Evolutionary conservation across 1,139 yeast species (phyloP).

Genomic region (Arxiozyma slooffiae): DNA sequence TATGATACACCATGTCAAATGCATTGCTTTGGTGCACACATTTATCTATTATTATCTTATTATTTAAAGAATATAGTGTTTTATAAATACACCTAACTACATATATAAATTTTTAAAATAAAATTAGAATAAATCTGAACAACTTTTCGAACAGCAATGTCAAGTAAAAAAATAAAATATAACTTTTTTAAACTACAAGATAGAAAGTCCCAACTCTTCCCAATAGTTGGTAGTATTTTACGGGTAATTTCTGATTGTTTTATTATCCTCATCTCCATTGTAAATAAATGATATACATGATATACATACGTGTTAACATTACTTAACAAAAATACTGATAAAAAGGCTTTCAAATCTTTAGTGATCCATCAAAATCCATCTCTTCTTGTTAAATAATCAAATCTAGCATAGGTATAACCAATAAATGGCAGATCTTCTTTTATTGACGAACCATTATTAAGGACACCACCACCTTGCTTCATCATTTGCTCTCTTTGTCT

Average conservation of each 20-base stretch:
- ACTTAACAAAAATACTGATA: too few species aligned
- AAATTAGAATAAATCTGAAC: too few species aligned
- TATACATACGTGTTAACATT: background rate
- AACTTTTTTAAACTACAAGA: background rate
- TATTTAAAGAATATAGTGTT: too few species aligned
- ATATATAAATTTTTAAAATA: too few species aligned
- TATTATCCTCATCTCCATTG: too few species aligned
- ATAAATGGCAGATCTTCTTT: constrained; percentile 92
- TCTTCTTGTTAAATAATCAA: constrained; percentile 81
- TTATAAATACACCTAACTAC: too few species aligned
- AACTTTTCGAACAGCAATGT: too few species aligned
- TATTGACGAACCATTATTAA: constrained; percentile 29
- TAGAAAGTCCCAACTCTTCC: background rate
- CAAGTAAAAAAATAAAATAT: too few species aligned
- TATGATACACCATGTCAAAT: too few species aligned
- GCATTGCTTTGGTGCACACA: too few species aligned
- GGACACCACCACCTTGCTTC: constrained; percentile 31
- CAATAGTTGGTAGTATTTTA: background rate
- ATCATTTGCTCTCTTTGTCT: constrained; percentile 39
- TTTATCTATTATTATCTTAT: too few species aligned
- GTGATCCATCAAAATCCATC: constrained; percentile 49
- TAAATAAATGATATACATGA: background rate
- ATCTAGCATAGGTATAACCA: constrained; percentile 91
- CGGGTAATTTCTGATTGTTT: background rate
- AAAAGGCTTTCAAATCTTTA: background rate